phyloP scores from a whole-genome alignment of 2,329 filamentous ascomycete species.

The Pezizomycotina sp. region DNA sequence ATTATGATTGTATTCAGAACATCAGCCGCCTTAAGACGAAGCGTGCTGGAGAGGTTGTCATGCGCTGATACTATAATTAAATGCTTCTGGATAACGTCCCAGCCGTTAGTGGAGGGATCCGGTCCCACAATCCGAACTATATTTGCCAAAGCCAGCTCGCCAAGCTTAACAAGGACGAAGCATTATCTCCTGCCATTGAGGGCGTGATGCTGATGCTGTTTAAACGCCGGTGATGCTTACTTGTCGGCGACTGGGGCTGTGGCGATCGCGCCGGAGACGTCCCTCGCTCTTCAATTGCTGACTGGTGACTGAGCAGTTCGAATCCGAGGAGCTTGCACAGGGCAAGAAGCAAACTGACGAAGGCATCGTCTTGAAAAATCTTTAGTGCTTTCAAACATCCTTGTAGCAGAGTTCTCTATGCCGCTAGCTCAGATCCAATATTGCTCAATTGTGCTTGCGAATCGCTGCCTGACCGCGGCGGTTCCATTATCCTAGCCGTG shows the following conservation, averaged over 20 bases:
- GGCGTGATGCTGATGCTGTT: slow-evolving; percentile 20
- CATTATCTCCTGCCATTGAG: slow-evolving; percentile 34
- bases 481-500: slow-evolving; percentile 17
- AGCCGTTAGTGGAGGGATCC: slow-evolving; percentile 53
- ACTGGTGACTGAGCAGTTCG: slow-evolving; percentile 17
- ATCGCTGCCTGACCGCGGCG: slow-evolving; percentile 12
- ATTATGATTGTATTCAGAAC: slow-evolving; percentile 35
- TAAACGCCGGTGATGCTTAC: slow-evolving; percentile 26
- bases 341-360: slow-evolving; percentile 58
- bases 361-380: slow-evolving; percentile 76
- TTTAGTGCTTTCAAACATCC: slow-evolving; percentile 77
- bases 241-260: slow-evolving; percentile 23
- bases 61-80: slow-evolving; percentile 36
- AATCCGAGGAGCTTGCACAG: slow-evolving; percentile 52
- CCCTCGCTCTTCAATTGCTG: slow-evolving; percentile 7
- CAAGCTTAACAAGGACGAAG: slow-evolving; percentile 56
- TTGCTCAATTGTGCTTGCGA: slow-evolving; percentile 40
- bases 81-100: slow-evolving; percentile 47
- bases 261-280: slow-evolving; percentile 20
- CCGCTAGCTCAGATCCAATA: slow-evolving; percentile 64
- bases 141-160: slow-evolving; percentile 57
- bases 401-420: slow-evolving; percentile 76
- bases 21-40: slow-evolving; percentile 36
- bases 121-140: slow-evolving; percentile 56
- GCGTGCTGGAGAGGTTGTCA: slow-evolving; percentile 29